These are phyloP conservation scores for Colletotrichum graminicola DNA, from an alignment of 2,329 filamentous ascomycete species.

Conservation along the genomic window DNA sequence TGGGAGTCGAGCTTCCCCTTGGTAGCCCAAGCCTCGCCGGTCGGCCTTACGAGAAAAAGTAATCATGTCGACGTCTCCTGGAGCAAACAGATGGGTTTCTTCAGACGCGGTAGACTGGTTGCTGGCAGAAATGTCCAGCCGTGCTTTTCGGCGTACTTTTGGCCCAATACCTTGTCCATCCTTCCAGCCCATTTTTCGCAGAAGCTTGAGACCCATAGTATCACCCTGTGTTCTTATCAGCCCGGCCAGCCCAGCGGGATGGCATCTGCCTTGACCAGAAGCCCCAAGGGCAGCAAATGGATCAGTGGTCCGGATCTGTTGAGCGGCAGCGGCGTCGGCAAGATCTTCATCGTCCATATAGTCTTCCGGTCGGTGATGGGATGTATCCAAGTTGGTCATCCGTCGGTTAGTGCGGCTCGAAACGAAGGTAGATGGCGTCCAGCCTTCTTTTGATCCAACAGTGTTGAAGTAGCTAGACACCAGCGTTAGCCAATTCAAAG, in stretches of 20 bases:
- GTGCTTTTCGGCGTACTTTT: slow-evolving; percentile 81
- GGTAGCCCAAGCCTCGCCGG: slow-evolving; percentile 77
- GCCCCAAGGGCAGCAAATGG: slow-evolving; percentile 83
- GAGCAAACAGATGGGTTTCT: slow-evolving; percentile 82
- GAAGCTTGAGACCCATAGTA: slow-evolving; percentile 86
- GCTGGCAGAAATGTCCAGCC: slow-evolving; percentile 65
- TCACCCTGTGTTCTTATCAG: slow-evolving; percentile 80
- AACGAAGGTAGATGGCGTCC: slow-evolving; percentile 91
- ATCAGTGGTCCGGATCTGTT: slow-evolving; percentile 78
- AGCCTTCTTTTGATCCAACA: slow-evolving; percentile 98
- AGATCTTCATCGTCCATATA: slow-evolving; percentile 99
- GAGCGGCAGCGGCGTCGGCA: slow-evolving; percentile 84
- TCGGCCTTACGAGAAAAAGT: slow-evolving; percentile 74
- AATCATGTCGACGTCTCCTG: slow-evolving; percentile 81
- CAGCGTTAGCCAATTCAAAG: slow-evolving; percentile 48
- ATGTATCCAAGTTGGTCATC: slow-evolving; percentile 69
- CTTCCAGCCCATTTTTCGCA: slow-evolving; percentile 96
- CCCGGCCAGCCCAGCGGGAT: slow-evolving; percentile 68
- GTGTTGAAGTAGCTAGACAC: slow-evolving; percentile 90
- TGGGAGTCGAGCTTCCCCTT: slow-evolving; percentile 66
- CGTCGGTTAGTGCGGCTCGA: slow-evolving; percentile 86
- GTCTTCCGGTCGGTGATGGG: slow-evolving; percentile 80
- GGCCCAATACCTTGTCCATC: slow-evolving; percentile 94
- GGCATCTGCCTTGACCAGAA: slow-evolving; percentile 58
- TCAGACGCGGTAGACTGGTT: slow-evolving; percentile 54